These are phyloP conservation scores for Candida michaelii DNA, from an alignment of 805 yeast species.

Conservation along the genomic window DNA sequence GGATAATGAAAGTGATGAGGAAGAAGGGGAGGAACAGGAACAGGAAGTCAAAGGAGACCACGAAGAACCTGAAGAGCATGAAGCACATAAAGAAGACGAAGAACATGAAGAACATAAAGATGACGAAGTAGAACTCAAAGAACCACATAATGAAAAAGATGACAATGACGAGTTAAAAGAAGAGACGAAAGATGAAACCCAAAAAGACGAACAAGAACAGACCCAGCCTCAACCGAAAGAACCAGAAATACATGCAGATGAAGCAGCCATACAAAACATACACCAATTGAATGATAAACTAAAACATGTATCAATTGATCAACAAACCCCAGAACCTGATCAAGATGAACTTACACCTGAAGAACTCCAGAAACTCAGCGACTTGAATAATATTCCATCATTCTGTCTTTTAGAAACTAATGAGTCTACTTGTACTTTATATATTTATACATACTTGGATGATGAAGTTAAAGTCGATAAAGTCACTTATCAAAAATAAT, in stretches of 20 bases:
- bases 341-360: slow-evolving; percentile 9
- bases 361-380: slow-evolving; percentile 10
- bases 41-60: slow-evolving; percentile 29
- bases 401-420: slow-evolving; percentile 88
- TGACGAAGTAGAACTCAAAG: slow-evolving; percentile 21
- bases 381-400: slow-evolving; percentile 60
- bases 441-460: slow-evolving; percentile 76
- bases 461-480: slow-evolving; percentile 91
- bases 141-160: no score
- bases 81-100: slow-evolving; percentile 29
- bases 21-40: slow-evolving; percentile 33
- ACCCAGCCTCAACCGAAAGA: slow-evolving; percentile 31
- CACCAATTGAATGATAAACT: slow-evolving; percentile 2
- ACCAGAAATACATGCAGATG: slow-evolving; percentile 4
- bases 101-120: slow-evolving; percentile 25
- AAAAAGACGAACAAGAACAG: slow-evolving; percentile 44
- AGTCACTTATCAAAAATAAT: slow-evolving; percentile 43
- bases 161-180: no score
- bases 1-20: slow-evolving; percentile 54
- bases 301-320: neutral
- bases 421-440: slow-evolving; percentile 72
- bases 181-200: no score
- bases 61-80: slow-evolving; percentile 23
- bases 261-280: neutral
- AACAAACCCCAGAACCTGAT: neutral